Base-by-base conservation (phyloP, 23 red algal species). In the Pyropia haitanensis region DNA sequence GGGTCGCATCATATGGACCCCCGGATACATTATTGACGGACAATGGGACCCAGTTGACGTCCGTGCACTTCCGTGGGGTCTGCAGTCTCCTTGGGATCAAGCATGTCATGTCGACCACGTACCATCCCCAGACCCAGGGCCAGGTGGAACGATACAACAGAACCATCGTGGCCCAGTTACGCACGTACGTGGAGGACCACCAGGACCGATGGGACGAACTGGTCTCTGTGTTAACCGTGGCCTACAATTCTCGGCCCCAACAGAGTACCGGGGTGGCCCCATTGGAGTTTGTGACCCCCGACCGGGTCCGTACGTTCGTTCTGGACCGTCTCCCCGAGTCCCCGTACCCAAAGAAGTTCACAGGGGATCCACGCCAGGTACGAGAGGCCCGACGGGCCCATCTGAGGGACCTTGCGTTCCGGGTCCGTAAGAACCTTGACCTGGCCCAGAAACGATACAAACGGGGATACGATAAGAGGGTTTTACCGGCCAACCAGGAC, bases 61-160 rank as follows among this genome's bases (percentile, higher is more conserved):
- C 69, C 34, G 26, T 30, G 1, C 39, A 58, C 39, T 73, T 73
- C 39, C 18, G 27, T 1, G 23, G 33, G 12, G 15, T 27, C 8
- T 63, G 51, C 50, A 3, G 16, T 17, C 7, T 73, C 8, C 26
- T 71, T 3, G 69, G 69, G 5, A 73, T 73, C n/a, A 73, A 56
- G 54, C 30, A 73, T 34, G 1, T 61, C 7, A 46, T 32, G 30
- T 58, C 69, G 10, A 73, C 22, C 7, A 60, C 69, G 52, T 73
- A 73, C 54, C 69, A 61, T 56, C 69, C 69, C 18, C 53, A 61
- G 60, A 54, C 69, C 25, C 56, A 73, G 15, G 53, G 69, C 1
- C 69, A 63, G 52, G 69, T 60, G 1, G 24, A 73, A 58, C 50
- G 69, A 1, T 73, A 46, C 69, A 73, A 73, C 24, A 3, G 54